Base-by-base conservation (phyloP, 805 yeast genomes). In the Vanderwaltozyma tropicalis region DNA sequence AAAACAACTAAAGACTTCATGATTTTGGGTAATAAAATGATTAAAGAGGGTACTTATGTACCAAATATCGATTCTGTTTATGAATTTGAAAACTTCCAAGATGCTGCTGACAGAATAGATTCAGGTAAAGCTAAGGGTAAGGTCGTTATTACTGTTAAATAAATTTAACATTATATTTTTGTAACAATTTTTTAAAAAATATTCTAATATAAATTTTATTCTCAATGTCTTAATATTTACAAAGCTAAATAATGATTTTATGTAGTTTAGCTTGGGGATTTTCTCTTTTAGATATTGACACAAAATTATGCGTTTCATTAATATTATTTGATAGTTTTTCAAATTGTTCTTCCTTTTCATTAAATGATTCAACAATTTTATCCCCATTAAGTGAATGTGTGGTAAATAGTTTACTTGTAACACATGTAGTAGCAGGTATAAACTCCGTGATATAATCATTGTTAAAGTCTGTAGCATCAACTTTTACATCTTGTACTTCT, bases 71-170 rank as follows among this genome's bases (percentile, higher is more conserved):
- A 81, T 50, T 66, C 78, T 5, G 70, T 68, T 26, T 68, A 62
- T 42, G 52, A 64, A 13, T 67, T 78, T 44, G 68, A 62, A 2
- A 70, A 80, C 14, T 72, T 54, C 43, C 44, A 67, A 33, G 52
- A 62, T 8, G 92, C 86, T 1, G 53, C 71, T 32, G 69, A 70
- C 8, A 62, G 62, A 43, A 52, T 80, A 21, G 54, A 53, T 7
- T 54, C 66, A 24, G 69, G 73, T 40, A 62, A 54, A 34, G 76
- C 79, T 0, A 66, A 64, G 36, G 94, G 94, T 27, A 83, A 83
- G 55, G 65, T 80, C 22, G 69, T 83, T 10, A 28, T 63, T 15
- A 41, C 38, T 35, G 28, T 53, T 9, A 29, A 47, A 36, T 39
- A 31, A 37, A n/a, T n/a, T n/a, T n/a, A n/a, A n/a, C n/a, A n/a